Evolutionary conservation across 169 alveolate species (phyloP).

Genomic region (Fabrea salina): DNA sequence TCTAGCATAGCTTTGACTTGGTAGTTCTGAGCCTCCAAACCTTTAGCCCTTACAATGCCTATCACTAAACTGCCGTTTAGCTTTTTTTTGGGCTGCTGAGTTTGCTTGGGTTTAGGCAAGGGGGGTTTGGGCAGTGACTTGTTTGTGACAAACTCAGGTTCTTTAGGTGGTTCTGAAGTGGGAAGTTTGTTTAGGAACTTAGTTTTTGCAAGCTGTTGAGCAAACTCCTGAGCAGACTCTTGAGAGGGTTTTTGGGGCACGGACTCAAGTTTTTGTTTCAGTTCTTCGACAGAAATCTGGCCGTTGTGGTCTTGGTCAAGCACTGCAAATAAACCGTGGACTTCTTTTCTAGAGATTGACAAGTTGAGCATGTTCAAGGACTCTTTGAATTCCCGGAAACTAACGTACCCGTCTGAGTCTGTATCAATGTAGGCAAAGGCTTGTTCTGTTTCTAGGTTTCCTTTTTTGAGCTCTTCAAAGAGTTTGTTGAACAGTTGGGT

Average conservation of each 20-base stretch:
- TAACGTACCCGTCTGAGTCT: neutral
- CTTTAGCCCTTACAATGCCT: constrained; percentile 11
- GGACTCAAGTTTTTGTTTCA: neutral
- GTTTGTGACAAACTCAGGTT: neutral
- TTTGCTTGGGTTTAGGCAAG: neutral
- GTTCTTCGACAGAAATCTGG: neutral
- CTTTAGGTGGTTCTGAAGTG: neutral
- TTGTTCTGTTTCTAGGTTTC: neutral
- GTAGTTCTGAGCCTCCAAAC: neutral
- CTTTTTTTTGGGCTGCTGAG: neutral
- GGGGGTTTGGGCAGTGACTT: neutral
- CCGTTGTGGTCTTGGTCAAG: constrained; percentile 27
- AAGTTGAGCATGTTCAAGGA: neutral
- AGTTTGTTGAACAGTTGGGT: neutral
- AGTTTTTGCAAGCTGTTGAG: no score
- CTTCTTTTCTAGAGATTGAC: neutral
- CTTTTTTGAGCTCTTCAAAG: neutral
- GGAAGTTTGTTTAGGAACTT: neutral
- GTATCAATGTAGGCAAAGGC: constrained; percentile 15
- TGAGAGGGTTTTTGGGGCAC: neutral
- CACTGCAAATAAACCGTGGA: constrained; percentile 16
- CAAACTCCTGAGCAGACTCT: neutral
- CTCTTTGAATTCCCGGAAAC: constrained; percentile 15
- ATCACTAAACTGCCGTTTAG: constrained; percentile 12
- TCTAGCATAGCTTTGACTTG: neutral